Base-by-base conservation (phyloP, 1,139 yeast genomes). In the Taphrina betulina region DNA sequence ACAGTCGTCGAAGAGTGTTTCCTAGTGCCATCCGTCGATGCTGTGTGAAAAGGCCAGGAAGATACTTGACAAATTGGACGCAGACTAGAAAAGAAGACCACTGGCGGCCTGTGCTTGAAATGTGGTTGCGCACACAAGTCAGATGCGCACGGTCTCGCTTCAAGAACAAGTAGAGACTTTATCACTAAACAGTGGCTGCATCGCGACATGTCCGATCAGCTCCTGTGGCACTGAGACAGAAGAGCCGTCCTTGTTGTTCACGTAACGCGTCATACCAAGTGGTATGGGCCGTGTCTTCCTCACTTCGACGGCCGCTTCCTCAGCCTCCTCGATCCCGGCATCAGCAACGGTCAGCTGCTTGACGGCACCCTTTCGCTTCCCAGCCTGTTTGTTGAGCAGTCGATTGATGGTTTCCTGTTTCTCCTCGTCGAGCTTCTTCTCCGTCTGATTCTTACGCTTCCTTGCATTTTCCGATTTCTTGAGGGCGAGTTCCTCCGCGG, bases 401-500 rank as follows among this genome's bases (percentile, higher is more conserved):
- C 57, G 26, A 19, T 58, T 57, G 40, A 57, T 57, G n/a, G 59
- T 57, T 40, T 57, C 59, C 31, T 38, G 53, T 68, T 92, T 92
- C 69, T 92, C 98, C 68, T 88, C 96, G 66, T 89, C 97, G 37
- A 87, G 72, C 61, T 85, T 81, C 71, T 85, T 83, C 65, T 83
- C 90, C 62, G 85, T 83, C 65, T 89, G 78, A 66, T 92, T 92
- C 68, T 85, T 85, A 62, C 98, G 78, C 68, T 90, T 80, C 63
- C 98, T 78, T 0, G 96, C 92, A 65, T 81, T 83, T 67, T 92
- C 98, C 0, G 95, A 90, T 61, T 89, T 82, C 40, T 89, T 77
- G 59, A 88, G 71, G 35, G 87, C 87, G 37, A 82, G 77, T 69
- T 90, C 95, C 67, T 92, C 96, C 58, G 83, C 96, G 0, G 95